Conservation (phyloP, 495 filamentous ascomycete species). For the Venustampulla echinocandica region DNA sequence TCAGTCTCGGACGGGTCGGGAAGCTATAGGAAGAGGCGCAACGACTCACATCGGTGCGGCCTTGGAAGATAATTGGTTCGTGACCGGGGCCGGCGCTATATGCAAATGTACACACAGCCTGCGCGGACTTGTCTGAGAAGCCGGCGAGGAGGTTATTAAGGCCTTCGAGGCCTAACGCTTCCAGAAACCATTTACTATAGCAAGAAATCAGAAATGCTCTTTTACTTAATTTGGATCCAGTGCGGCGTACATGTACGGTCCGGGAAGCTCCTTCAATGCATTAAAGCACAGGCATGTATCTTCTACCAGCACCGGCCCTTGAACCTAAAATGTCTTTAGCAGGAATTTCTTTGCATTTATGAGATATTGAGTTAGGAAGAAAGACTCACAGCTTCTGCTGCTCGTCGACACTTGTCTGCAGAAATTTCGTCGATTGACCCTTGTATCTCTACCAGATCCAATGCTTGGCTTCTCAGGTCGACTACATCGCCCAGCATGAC, state of each 20-base stretch:
- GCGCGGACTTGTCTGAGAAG: slow-evolving; percentile 80
- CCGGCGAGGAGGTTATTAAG: slow-evolving; percentile 86
- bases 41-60: slow-evolving; percentile 50
- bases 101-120: slow-evolving; percentile 94
- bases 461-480: slow-evolving; percentile 57
- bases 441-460: slow-evolving; percentile 86
- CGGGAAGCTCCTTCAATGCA: slow-evolving; percentile 81
- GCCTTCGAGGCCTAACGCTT: slow-evolving; percentile 68
- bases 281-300: slow-evolving; percentile 93
- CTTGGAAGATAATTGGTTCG: slow-evolving; percentile 86
- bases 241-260: slow-evolving; percentile 79
- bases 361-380: background rate
- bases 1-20: no score
- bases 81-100: slow-evolving; percentile 79
- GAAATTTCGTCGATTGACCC: slow-evolving; percentile 88
- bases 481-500: slow-evolving; percentile 72
- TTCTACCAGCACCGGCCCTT: slow-evolving; percentile 87
- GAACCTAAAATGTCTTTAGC: slow-evolving; percentile 44
- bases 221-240: background rate
- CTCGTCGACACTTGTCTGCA: slow-evolving; percentile 73
- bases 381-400: slow-evolving; percentile 57
- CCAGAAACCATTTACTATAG: slow-evolving; percentile 84
- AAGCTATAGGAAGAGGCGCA: background rate
- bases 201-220: background rate
- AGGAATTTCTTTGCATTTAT: background rate